Base-by-base conservation (phyloP, 306 rosid genomes). In the Cyamopsis tetragonoloba region DNA sequence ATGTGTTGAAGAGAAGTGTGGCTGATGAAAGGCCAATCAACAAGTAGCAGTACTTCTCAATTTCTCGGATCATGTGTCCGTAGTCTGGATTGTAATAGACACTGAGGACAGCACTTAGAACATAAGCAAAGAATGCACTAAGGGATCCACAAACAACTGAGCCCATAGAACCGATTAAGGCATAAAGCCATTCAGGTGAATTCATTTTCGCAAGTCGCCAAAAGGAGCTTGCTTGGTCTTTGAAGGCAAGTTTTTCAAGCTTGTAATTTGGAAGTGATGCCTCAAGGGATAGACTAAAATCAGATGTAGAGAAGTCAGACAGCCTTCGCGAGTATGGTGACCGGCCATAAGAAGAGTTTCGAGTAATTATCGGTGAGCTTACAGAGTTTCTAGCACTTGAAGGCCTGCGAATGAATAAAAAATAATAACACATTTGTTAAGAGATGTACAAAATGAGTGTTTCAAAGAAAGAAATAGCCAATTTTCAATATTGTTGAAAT, bases 301-400 rank as follows among this genome's bases (percentile, higher is more conserved):
- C 97, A 71, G 97, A 88, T 15, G 92, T 91, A 24, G 97, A 91
- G 71, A 91, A 91, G 92, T 91, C 97, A 24, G 97, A 91, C 20
- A 91, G 88, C 63, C 97, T 78, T 58, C 96, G 80, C 4, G 97
- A 91, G 81, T 88, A 91, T 26, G 97, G 97, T 11, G 97, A 91
- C 13, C 97, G 96, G 46, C 97, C 97, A 47, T 91, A 91, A 44
- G 97, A 91, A 61, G 97, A 91, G 64, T 91, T 91, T 11, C 97
- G 75, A 7, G 97, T 77, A 62, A 88, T 88, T 71, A 91, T 91
- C n/a, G 97, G 97, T 5, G 97, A 91, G 89, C 97, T 91, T 19
- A 91, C 97, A 8, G 97, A 91, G 87, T 91, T 91, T 62, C 97
- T 86, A 17, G 97, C 97, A 81, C 95, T 91, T 37, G 97, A 91